These are phyloP conservation scores for Solanum gracilifrons DNA, from an alignment of 257 asterid genomes.

Conservation along the genomic window DNA sequence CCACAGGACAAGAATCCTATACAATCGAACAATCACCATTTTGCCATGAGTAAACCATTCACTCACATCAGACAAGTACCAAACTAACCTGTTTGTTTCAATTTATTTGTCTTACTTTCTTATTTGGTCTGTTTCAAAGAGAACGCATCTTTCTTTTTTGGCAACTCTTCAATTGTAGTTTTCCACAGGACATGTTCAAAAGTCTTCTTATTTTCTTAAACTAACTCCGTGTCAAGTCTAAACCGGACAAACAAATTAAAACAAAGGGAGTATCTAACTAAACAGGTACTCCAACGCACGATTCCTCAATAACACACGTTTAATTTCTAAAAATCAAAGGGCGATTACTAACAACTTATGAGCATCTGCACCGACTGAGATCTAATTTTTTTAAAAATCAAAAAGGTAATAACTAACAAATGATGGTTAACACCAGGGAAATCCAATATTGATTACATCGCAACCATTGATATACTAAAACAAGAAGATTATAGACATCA, in stretches of 20 bases:
- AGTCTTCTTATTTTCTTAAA: not conserved
- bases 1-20: slow-evolving; percentile 76
- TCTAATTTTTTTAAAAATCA: not conserved
- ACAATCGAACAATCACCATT: slow-evolving; percentile 13
- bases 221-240: not conserved
- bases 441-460: not conserved
- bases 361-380: not conserved
- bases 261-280: not conserved
- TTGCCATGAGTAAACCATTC: not conserved
- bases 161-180: not conserved
- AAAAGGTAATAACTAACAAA: not conserved
- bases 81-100: not conserved
- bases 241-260: not conserved
- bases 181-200: not conserved
- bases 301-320: not conserved
- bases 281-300: not conserved
- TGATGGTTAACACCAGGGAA: not conserved
- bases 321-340: not conserved
- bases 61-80: not conserved
- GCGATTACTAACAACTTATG: not conserved
- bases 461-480: not conserved
- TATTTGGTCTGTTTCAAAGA: not conserved
- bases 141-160: not conserved
- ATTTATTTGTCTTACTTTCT: not conserved
- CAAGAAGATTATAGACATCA: not conserved